Evolutionary conservation across 2,329 filamentous ascomycete species (phyloP).

Genomic region (Chaetothyriales sp.): DNA sequence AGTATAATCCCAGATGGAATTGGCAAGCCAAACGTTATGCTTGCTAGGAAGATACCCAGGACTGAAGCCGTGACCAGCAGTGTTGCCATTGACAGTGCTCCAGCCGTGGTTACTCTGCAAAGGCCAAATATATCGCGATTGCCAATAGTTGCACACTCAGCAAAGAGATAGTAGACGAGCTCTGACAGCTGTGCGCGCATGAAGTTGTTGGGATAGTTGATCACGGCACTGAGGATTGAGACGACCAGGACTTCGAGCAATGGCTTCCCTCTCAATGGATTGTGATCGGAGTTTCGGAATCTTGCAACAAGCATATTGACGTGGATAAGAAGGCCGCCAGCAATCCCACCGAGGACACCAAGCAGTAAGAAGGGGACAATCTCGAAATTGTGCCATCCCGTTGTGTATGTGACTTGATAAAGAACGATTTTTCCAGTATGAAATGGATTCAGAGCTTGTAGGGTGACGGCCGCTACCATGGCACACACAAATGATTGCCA

Average conservation of each 20-base stretch:
- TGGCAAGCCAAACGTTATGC: conserved; percentile 82
- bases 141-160: conserved; percentile 64
- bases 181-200: conserved; percentile 88
- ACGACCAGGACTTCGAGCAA: conserved; percentile 68
- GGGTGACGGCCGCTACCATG: conserved; percentile 91
- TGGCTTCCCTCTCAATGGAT: conserved; percentile 44
- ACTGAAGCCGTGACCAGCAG: conserved; percentile 69
- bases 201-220: conserved; percentile 94
- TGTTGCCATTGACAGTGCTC: conserved; percentile 67
- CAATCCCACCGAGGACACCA: conserved; percentile 81
- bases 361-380: conserved; percentile 75
- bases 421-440: conserved; percentile 88
- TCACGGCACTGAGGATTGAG: conserved; percentile 65
- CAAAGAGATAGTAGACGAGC: conserved; percentile 80
- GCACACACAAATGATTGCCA: conserved; percentile 99
- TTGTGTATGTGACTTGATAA: conserved; percentile 88
- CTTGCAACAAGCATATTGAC: conserved; percentile 75
- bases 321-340: conserved; percentile 89
- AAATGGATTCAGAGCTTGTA: conserved; percentile 89
- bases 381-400: conserved; percentile 89
- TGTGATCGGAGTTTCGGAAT: conserved; percentile 52
- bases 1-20: conserved; percentile 93
- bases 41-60: conserved; percentile 71
- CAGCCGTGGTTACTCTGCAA: conserved; percentile 66
- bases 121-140: conserved; percentile 78